A percentile compares a stretch with the other conserved stretches of the same genome.
Conservation (phyloP, 2,329 filamentous ascomycete species). For the Nakataea oryzae region DNA sequence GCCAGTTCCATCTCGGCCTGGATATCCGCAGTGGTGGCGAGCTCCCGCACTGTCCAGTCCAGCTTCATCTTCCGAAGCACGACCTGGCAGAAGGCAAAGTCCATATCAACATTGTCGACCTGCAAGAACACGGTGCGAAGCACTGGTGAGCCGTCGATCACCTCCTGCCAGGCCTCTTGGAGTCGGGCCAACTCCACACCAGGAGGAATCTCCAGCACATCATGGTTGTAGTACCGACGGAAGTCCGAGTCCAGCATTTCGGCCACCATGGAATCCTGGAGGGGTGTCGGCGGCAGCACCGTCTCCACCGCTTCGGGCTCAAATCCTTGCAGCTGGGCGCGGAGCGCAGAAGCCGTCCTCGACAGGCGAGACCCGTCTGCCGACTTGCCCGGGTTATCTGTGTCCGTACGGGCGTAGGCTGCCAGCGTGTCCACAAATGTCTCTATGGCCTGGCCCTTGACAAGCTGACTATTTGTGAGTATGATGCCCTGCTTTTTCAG, state of each 20-base stretch:
- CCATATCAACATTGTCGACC: conserved; percentile 49
- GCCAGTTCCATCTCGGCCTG: conserved; percentile 23
- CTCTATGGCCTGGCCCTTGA: conserved; percentile 59
- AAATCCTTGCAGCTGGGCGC: neutral
- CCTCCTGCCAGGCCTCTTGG: conserved; percentile 47
- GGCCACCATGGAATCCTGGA: conserved; percentile 79
- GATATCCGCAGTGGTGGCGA: conserved; percentile 22
- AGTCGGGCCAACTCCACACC: conserved; percentile 46
- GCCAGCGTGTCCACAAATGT: conserved; percentile 36
- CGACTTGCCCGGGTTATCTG: neutral
- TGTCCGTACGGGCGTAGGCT: neutral
- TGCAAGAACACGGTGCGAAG: conserved; percentile 64
- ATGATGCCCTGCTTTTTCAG: conserved; percentile 50
- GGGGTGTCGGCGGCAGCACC: conserved; percentile 65
- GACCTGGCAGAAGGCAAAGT: conserved; percentile 38
- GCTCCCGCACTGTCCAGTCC: conserved; percentile 10
- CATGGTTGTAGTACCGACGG: conserved; percentile 74
- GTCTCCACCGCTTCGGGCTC: conserved; percentile 34
- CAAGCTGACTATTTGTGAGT: conserved; percentile 65
- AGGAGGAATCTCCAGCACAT: conserved; percentile 53
- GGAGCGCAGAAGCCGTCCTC: neutral
- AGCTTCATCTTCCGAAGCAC: conserved; percentile 19
- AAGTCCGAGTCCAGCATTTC: conserved; percentile 72
- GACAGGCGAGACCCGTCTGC: neutral
- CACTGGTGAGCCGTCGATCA: conserved; percentile 55